A percentile compares a stretch with the other conserved stretches of the same genome.
phyloP scores from a whole-genome alignment of 257 asterid species.

The Cynanchum wilfordii region DNA sequence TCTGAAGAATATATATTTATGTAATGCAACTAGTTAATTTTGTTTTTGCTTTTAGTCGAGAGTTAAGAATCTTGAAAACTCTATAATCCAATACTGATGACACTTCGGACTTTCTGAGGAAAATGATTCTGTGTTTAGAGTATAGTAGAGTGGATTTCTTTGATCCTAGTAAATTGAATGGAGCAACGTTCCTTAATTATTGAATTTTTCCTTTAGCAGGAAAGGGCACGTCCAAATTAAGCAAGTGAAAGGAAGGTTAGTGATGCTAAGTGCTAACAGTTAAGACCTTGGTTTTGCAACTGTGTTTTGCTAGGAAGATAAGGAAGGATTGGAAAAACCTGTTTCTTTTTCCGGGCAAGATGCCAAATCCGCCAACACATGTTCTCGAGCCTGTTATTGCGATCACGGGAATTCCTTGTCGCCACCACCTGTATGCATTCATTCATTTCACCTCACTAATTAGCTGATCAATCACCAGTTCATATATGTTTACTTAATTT shows the following conservation, averaged over 20 bases:
- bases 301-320: background rate
- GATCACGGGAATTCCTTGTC: constrained; percentile 51
- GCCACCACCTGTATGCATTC: constrained; percentile 45
- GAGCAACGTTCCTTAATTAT: no score
- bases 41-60: no score
- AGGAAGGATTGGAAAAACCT: constrained; percentile 27
- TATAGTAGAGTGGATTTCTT: background rate
- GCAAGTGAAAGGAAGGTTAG: no score
- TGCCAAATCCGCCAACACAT: constrained; percentile 88
- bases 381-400: constrained; percentile 62
- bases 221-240: no score
- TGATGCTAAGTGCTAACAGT: no score
- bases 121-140: background rate
- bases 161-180: no score
- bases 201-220: no score
- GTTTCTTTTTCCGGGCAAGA: constrained; percentile 66
- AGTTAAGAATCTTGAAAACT: background rate
- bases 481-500: no score
- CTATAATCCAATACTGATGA: no score
- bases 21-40: background rate
- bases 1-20: constrained; percentile 29
- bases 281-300: background rate
- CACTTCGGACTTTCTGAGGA: no score
- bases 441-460: background rate
- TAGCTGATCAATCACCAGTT: background rate